These are phyloP conservation scores for Myriosclerotinia scirpicola DNA, from an alignment of 2,329 filamentous ascomycete species.

Conservation along the genomic window DNA sequence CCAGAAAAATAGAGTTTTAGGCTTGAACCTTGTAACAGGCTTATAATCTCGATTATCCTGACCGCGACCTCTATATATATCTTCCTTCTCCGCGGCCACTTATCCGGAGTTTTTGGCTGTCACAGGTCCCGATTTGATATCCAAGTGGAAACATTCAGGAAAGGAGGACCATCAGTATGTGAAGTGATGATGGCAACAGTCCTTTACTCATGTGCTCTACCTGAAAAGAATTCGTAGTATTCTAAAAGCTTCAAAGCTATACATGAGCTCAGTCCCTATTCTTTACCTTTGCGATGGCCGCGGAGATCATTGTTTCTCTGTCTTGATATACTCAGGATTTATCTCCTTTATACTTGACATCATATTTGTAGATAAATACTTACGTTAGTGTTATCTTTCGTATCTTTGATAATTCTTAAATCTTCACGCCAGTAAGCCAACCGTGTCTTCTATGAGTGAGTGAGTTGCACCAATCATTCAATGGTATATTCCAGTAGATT, in stretches of 20 bases:
- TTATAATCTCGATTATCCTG: too few species aligned
- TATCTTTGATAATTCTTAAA: constrained; percentile 10
- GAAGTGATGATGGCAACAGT: background rate
- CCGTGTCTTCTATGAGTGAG: background rate
- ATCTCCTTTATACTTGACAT: constrained; percentile 10
- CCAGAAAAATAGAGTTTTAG: too few species aligned
- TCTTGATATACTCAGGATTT: background rate
- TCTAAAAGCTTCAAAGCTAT: background rate
- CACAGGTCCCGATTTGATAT: background rate
- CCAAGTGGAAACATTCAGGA: too few species aligned
- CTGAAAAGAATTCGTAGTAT: background rate
- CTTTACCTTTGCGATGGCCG: background rate
- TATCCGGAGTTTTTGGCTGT: background rate
- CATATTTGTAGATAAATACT: constrained; percentile 4
- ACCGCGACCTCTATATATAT: too few species aligned
- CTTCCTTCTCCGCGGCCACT: constrained; percentile 17
- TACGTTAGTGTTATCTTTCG: constrained; percentile 12
- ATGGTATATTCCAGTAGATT: too few species aligned
- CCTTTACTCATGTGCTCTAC: background rate
- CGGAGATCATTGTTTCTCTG: constrained; percentile 11
- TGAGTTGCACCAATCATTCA: too few species aligned
- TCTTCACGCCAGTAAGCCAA: background rate
- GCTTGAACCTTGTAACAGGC: too few species aligned
- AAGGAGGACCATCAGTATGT: too few species aligned
- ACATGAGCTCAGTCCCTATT: background rate